A percentile compares a stretch with the other conserved stretches of the same genome.
Conservation (phyloP, 2,329 filamentous ascomycete species). For the Helotiales sp. region DNA sequence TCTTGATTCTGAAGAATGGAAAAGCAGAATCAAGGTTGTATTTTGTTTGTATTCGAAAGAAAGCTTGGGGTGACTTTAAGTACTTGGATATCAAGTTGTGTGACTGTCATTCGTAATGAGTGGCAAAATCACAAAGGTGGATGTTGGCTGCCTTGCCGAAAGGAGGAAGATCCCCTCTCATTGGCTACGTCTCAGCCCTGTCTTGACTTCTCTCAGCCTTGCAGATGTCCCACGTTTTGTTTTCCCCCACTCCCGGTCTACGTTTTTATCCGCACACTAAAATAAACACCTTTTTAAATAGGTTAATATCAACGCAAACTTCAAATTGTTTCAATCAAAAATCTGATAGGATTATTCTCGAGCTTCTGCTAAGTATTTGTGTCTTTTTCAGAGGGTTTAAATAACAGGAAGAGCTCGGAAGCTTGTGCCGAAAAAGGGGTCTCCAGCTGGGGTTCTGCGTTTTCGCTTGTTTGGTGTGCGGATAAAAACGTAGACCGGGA, state of each 20-base stretch:
- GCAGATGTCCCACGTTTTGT: background rate
- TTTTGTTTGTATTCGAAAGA: background rate
- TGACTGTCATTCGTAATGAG: background rate
- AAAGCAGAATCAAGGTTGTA: background rate
- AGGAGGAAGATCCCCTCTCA: background rate
- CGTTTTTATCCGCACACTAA: no score
- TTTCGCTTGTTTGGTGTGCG: no score
- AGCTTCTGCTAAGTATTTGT: no score
- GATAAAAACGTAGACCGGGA: no score
- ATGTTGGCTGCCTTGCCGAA: constrained; percentile 4
- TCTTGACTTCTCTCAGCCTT: constrained; percentile 5
- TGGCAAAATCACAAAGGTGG: background rate
- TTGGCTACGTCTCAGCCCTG: background rate
- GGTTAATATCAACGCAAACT: no score
- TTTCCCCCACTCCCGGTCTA: constrained; percentile 5
- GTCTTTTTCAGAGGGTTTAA: no score
- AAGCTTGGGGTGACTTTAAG: background rate
- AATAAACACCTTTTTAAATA: no score
- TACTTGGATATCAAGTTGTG: background rate
- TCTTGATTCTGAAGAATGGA: background rate
- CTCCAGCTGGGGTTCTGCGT: no score
- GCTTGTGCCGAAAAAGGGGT: no score
- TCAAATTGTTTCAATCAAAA: no score
- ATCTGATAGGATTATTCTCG: no score
- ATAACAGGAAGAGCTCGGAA: no score